A percentile compares a stretch with the other conserved stretches of the same genome.
These are phyloP conservation scores for Barbarea vulgaris DNA, from an alignment of 345 rosid genomes.

Conservation along the genomic window DNA sequence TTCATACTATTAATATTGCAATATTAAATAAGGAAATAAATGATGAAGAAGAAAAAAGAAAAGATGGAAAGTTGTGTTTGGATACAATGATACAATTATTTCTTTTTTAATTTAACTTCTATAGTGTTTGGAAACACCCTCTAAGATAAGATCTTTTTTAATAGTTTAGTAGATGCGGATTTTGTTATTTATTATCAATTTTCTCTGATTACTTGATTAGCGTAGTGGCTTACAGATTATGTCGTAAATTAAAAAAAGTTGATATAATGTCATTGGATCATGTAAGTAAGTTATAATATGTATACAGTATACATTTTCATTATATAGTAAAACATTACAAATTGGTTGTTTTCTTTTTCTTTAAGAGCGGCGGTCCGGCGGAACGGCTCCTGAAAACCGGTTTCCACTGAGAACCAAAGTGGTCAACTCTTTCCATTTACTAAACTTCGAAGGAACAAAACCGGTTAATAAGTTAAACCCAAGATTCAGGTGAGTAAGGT, in stretches of 20 bases:
- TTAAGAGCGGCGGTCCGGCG: constrained; percentile 35
- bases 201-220: not conserved
- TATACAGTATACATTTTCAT: not conserved
- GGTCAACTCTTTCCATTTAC: constrained; percentile 54
- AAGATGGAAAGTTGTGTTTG: too few species aligned
- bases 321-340: not conserved
- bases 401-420: constrained; percentile 60
- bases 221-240: not conserved
- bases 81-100: too few species aligned
- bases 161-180: too few species aligned
- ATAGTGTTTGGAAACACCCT: too few species aligned
- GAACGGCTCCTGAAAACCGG: constrained; percentile 60
- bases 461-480: constrained; percentile 63
- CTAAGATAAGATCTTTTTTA: too few species aligned
- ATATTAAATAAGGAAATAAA: too few species aligned
- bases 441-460: constrained; percentile 50
- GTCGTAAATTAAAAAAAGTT: not conserved
- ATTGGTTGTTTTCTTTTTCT: not conserved
- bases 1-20: too few species aligned
- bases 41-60: too few species aligned
- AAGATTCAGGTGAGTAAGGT: constrained; percentile 51
- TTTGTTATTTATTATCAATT: not conserved
- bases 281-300: not conserved
- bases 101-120: too few species aligned
- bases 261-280: not conserved